Evolutionary conservation across 129 eudicot species (phyloP), one percentile per base, ranked within the genome.

Genomic region (Artemisia tridentata): DNA sequence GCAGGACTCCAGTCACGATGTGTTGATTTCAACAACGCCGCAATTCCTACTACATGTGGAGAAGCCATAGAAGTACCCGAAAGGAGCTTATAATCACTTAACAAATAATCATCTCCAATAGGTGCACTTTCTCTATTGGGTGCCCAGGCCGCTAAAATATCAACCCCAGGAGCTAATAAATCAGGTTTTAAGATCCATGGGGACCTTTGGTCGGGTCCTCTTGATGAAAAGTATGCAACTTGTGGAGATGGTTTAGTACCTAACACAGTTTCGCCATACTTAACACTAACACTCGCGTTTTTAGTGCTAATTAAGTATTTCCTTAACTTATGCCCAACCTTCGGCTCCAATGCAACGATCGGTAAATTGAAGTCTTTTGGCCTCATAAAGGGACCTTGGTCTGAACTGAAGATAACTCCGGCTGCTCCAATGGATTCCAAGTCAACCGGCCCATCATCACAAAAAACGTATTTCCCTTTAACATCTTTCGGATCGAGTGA

Each of bases 141-240:
- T 3, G 83, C 73, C 88, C 88, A 84, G 2, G 85, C 81, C 4
- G 85, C 88, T 69, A 84, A 77, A 20, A 80, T 71, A 70, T 80
- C 66, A 6, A 68, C 72, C 5, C 85, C 88, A 0, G 85, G 83
- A 70, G 85, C 85, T 20, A 80, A 41, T 7, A 84, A 54, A 78
- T 80, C 85, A n/a, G 25, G 25, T 23, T 23, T 23, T 23, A 23
- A 23, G 25, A 23, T 23, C 25, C 25, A 23, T 23, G 25, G 25
- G 25, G 25, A 23, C 25, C 25, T 23, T 23, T 23, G 25, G 25
- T 23, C 25, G 25, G 25, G 25, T 23, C 25, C 25, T 23, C 25
- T 23, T 23, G 25, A 23, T 23, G 25, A 23, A 23, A 23, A 23
- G 25, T 23, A 1, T 23, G 25, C 25, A 23, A 23, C 25, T 23